Evolutionary conservation across 2,329 filamentous ascomycete species (phyloP).

Genomic region (Colletotrichum sp.): DNA sequence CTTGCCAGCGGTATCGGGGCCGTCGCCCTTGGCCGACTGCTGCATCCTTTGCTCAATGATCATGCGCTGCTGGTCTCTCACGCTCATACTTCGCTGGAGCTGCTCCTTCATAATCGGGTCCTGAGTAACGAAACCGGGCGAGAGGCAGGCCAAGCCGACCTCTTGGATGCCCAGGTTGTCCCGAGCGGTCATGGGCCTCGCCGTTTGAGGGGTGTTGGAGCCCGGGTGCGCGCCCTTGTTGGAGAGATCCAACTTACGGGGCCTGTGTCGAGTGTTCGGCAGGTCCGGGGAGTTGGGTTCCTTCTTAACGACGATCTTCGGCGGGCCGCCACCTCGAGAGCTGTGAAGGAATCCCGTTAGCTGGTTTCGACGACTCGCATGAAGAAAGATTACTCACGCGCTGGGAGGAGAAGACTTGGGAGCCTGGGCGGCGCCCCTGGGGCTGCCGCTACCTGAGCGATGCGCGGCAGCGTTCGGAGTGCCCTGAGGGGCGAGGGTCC

Average conservation of each 20-base stretch:
- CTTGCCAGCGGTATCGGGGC: slow-evolving; percentile 59
- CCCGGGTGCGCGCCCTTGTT: slow-evolving; percentile 57
- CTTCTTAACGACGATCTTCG: slow-evolving; percentile 95
- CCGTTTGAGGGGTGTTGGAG: slow-evolving; percentile 61
- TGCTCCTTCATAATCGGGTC: slow-evolving; percentile 97
- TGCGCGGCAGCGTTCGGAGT: slow-evolving; percentile 49
- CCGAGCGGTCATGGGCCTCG: slow-evolving; percentile 78
- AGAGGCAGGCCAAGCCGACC: slow-evolving; percentile 91
- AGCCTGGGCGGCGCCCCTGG: slow-evolving; percentile 43
- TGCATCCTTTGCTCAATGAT: slow-evolving; percentile 93
- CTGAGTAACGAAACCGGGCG: slow-evolving; percentile 93
- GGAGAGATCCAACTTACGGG: slow-evolving; percentile 79
- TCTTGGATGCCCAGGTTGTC: slow-evolving; percentile 87
- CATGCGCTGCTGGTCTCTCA: slow-evolving; percentile 90
- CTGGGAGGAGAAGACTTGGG: slow-evolving; percentile 63
- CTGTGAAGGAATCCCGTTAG: slow-evolving; percentile 31
- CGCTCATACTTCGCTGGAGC: slow-evolving; percentile 89
- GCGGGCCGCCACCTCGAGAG: slow-evolving; percentile 59
- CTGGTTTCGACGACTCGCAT: background rate
- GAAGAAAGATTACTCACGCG: slow-evolving; percentile 52
- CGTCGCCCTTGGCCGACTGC: slow-evolving; percentile 80
- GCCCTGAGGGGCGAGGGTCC: slow-evolving; percentile 42
- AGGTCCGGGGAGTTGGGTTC: slow-evolving; percentile 89
- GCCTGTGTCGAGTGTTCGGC: slow-evolving; percentile 72
- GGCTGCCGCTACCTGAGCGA: slow-evolving; percentile 60